Base-by-base conservation (phyloP, 1,284 basidiomycete genomes). In the Ceratobasidium sp. region DNA sequence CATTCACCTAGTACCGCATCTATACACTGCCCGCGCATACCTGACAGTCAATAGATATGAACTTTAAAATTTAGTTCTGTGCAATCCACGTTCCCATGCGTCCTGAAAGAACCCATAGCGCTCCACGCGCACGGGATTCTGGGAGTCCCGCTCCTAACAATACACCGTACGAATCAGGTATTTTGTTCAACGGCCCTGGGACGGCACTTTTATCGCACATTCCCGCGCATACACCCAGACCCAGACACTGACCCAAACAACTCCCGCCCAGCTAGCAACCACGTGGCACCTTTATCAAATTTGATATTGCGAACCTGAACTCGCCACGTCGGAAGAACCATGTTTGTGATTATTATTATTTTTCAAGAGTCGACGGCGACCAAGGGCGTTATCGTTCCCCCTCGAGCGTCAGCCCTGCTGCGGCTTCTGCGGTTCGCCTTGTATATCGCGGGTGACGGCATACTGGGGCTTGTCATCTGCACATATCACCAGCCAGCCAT, bases 261-360 rank as follows among this genome's bases (percentile, higher is more conserved):
- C 6, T 41, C 39, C 39, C 39, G 39, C 39, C 39, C 39, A 41
- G 39, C 39, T 41, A 41, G 39, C 7, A 49, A 49, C 48, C 48
- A 49, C 48, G 48, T 49, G 48, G 48, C n/a, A 14, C 48, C 48
- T 49, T 8, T 19, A n/a, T 49, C 48, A 53, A 53, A 53, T 53
- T 53, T 53, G 24, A 2, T 24, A 53, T 27, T 53, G 22, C 51
- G 51, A 29, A 27, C 51, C 51, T 53, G 51, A 53, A 24, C 31
- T 37, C 31, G 13, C 9, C 27, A 58, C 54, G 19, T 19, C 54
- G 54, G 14, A 58, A 58, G 54, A 58, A 54, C 22, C 24, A n/a
- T 49, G n/a, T n/a, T 19, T n/a, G 48, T 49, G 48, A 19, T 53
- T 53, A 41, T 41, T 13, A 41, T 41, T 3, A 5, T 27, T 53